Conservation (phyloP, 129 eudicot species). For the Lactuca sativa region DNA sequence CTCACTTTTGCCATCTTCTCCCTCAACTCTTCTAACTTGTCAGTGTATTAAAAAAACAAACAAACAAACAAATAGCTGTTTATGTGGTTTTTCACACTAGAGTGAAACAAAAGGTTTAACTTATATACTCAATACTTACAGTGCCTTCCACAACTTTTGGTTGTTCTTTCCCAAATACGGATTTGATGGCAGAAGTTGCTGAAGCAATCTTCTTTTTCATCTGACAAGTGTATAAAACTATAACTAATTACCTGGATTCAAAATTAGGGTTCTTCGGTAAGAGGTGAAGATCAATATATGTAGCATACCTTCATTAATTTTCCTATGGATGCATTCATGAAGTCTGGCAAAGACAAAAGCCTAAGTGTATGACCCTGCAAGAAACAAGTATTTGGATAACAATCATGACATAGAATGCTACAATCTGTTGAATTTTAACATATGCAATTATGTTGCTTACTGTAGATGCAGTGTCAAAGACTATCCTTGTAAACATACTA, state of each 20-base stretch:
- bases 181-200: constrained; percentile 60
- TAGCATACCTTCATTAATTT: constrained; percentile 57
- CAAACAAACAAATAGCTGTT: constrained; percentile 13
- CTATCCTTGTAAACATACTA: constrained; percentile 57
- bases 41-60: constrained; percentile 34
- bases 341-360: constrained; percentile 59
- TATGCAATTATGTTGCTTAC: constrained; percentile 30
- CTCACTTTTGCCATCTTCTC: constrained; percentile 58
- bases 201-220: constrained; percentile 49
- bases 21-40: constrained; percentile 53
- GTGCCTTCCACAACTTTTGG: constrained; percentile 31
- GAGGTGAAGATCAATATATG: neutral
- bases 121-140: constrained; percentile 35
- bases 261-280: neutral
- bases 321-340: constrained; percentile 65
- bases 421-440: neutral
- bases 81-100: neutral
- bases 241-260: neutral
- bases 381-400: neutral
- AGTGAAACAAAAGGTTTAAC: neutral
- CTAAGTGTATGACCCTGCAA: constrained; percentile 69
- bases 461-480: constrained; percentile 75
- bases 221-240: constrained; percentile 21
- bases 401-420: neutral
- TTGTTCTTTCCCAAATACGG: constrained; percentile 49